These are phyloP conservation scores for Amphirosellinia nigrospora DNA, from an alignment of 495 filamentous ascomycete genomes.

Conservation along the genomic window DNA sequence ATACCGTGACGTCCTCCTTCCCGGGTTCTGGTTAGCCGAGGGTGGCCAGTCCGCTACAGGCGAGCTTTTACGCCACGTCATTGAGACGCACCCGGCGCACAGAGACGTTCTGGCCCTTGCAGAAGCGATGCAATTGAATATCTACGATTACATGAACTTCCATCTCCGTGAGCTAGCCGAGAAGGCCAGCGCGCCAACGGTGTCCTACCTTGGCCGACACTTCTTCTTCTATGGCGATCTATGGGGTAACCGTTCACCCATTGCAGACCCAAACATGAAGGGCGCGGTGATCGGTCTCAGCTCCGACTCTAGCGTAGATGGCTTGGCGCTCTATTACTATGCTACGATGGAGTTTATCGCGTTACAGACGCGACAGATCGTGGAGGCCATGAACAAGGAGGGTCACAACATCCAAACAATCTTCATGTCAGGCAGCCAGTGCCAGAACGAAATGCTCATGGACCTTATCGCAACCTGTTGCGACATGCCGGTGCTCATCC, in stretches of 20 bases:
- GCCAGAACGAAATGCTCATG: slow-evolving; percentile 93
- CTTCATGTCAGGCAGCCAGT: slow-evolving; percentile 98
- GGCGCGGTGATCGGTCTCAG: slow-evolving; percentile 86
- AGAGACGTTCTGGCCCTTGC: slow-evolving; percentile 76
- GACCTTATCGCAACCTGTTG: slow-evolving; percentile 87
- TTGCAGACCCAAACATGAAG: slow-evolving; percentile 90
- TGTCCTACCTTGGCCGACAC: slow-evolving; percentile 87
- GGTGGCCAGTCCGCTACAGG: slow-evolving; percentile 96
- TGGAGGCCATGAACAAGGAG: slow-evolving; percentile 85
- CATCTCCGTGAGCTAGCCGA: slow-evolving; percentile 78
- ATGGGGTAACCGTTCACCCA: slow-evolving; percentile 95
- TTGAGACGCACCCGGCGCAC: slow-evolving; percentile 92
- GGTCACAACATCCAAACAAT: slow-evolving; percentile 88
- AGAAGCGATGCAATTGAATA: slow-evolving; percentile 76
- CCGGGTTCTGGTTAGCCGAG: slow-evolving; percentile 93
- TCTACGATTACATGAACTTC: slow-evolving; percentile 93
- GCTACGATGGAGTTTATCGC: slow-evolving; percentile 96
- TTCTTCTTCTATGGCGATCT: slow-evolving; percentile 98
- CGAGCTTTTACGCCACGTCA: slow-evolving; percentile 88
- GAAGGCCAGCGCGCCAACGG: slow-evolving; percentile 69
- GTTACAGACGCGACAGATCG: slow-evolving; percentile 92
- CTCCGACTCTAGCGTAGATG: slow-evolving; percentile 82
- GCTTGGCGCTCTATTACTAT: slow-evolving; percentile 90
- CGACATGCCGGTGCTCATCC: slow-evolving; percentile 88
- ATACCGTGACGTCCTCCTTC: slow-evolving; percentile 90